Evolutionary conservation across 208 protist species (phyloP), one percentile per base, ranked within the genome.

Genomic region (Jaenimonas drosophilae): DNA sequence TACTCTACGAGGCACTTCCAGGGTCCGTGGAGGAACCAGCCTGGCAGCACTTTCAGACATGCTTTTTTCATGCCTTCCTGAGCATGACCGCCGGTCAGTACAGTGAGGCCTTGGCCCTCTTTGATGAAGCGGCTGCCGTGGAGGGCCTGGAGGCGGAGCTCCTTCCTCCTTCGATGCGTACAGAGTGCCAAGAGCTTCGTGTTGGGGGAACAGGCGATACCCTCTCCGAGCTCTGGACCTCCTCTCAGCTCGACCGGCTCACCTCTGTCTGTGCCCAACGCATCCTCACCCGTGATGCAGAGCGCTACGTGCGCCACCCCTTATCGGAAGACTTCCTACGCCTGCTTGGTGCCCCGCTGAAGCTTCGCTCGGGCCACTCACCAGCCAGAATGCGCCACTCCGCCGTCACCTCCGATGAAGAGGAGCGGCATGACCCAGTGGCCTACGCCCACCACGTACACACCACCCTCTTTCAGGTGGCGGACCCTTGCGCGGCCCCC

Each of bases 1-100:
- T 36, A 47, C 33, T 70, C 46, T 34, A 70, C 51, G 51, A 64
- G 41, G 24, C 54, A 20, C 19, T 70, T 32, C 14, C 19, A 24
- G 57, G 57, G 4, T 12, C n/a, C 41, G 44, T 37, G n/a, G 24
- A 37, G 6, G 38, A 6, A 2, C 25, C 21, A n/a, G 36, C 25
- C 26, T 70, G 64, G 64, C 36, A 25, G 4, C 34, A 49, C 25
- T 58, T 55, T 40, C 26, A 28, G 17, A 24, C 30, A 20, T 34
- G 16, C 38, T 53, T 55, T n/a, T 23, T 7, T 47, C 32, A 41
- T n/a, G 64, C 57, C 37, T 61, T 59, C 48, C 31, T 28, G 7
- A 25, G 20, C 28, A 60, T 65, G 52, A 20, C 45, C 29, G 28
- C 20, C 12, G 48, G 52, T 26, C 41, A 60, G 28, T 71, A 62